Conservation (phyloP, 2,329 filamentous ascomycete species). For the Xylariaceae sp. region DNA sequence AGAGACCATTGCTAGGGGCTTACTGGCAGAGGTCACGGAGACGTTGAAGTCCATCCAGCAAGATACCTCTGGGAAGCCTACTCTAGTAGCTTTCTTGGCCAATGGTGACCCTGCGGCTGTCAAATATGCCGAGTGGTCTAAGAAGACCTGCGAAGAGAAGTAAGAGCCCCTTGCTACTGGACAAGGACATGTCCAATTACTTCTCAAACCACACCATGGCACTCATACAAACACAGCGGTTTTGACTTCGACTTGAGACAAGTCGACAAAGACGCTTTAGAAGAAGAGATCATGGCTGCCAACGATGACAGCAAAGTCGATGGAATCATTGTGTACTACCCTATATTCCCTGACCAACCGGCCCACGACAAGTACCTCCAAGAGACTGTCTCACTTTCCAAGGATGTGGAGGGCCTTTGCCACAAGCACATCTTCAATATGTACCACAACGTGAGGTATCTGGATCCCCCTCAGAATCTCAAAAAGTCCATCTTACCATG, state of each 20-base stretch:
- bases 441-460: conserved; percentile 96
- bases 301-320: conserved; percentile 76
- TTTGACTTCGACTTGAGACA: conserved; percentile 84
- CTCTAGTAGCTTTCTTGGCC: conserved; percentile 85
- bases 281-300: conserved; percentile 81
- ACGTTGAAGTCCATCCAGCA: conserved; percentile 68
- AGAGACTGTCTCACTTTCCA: conserved; percentile 82
- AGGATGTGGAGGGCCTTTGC: conserved; percentile 93
- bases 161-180: conserved; percentile 44
- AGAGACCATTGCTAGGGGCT: conserved; percentile 76
- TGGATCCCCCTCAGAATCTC: conserved; percentile 70
- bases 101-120: conserved; percentile 86
- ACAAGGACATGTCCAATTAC: neutral
- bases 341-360: conserved; percentile 78
- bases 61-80: conserved; percentile 53
- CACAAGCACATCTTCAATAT: conserved; percentile 98
- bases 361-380: conserved; percentile 92
- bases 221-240: conserved; percentile 51
- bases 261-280: conserved; percentile 81
- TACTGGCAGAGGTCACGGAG: conserved; percentile 73
- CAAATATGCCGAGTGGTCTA: conserved; percentile 96
- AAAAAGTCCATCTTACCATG: conserved; percentile 94
- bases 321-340: conserved; percentile 97
- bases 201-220: conserved; percentile 1
- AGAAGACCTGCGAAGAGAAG: conserved; percentile 95